A percentile compares a stretch with the other conserved stretches of the same genome.
These are phyloP conservation scores for Fagopyrum esculentum DNA, from an alignment of 148 eudicot species.

Conservation along the genomic window DNA sequence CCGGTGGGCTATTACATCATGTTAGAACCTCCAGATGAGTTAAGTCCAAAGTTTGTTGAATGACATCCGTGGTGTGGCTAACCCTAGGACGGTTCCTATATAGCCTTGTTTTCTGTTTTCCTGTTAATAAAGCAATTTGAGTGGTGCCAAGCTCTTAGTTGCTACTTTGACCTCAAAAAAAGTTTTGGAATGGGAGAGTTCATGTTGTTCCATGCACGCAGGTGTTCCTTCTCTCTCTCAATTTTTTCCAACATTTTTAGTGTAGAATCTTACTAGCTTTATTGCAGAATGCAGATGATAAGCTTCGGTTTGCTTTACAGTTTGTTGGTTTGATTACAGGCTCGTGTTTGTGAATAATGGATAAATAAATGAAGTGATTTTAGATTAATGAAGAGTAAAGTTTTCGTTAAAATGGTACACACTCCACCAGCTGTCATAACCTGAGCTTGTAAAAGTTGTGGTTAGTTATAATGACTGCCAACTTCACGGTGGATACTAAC, in stretches of 20 bases:
- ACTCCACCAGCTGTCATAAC: neutral
- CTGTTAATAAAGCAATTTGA: too few species aligned
- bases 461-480: neutral
- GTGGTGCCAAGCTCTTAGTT: too few species aligned
- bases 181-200: slow-evolving; percentile 42
- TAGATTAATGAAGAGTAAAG: neutral
- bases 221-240: slow-evolving; percentile 29
- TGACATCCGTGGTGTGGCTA: too few species aligned
- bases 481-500: neutral
- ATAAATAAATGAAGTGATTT: neutral
- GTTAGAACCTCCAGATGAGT: too few species aligned
- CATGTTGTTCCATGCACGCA: slow-evolving; percentile 84
- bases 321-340: neutral
- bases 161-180: slow-evolving; percentile 19
- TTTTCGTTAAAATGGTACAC: neutral
- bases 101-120: too few species aligned
- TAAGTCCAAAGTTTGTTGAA: too few species aligned
- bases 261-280: neutral
- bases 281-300: neutral
- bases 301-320: neutral
- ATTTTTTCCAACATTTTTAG: neutral
- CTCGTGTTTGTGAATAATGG: neutral
- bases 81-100: too few species aligned
- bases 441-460: neutral
- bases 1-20: too few species aligned